Evolutionary conservation across 306 rosid genomes (phyloP), one percentile per base, ranked within the genome.

Genomic region (Cucumis hystrix): DNA sequence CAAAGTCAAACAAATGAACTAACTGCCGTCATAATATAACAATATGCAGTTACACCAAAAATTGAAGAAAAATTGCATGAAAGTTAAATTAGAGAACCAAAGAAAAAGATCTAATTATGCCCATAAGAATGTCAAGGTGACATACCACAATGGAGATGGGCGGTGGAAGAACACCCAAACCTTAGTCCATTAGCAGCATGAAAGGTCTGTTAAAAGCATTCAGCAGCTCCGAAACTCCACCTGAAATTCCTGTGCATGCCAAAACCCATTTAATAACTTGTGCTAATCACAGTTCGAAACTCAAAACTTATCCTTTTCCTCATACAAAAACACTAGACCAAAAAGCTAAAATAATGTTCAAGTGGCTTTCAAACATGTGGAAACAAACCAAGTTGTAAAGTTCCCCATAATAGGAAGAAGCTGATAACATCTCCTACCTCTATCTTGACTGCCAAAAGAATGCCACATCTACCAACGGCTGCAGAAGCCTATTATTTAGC

Each of bases 181-280:
- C 77, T 58, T 33, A 40, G 67, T 39, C 78, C 67, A 7, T 57
- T 70, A 74, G 64, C 52, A 55, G 78, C 66, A 47, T 72, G 45
- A 74, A 74, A 56, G 52, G 56, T 33, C 37, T 74, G 41, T 55
- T 74, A n/a, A 55, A 74, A 8, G 83, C 62, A 41, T 17, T 58
- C 40, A 58, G 75, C 76, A 41, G 77, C 55, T 69, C 64, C 78
- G n/a, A 30, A 30, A 18, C 77, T 73, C 65, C 74, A 56, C 55
- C 56, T 62, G 33, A 63, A 61, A 21, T 61, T 37, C 74, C 70
- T 37, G 45, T 74, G 21, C 79, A 37, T 20, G 66, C 35, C 49
- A 43, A 75, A 75, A 75, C 39, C 37, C 68, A 75, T 75, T 75
- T 37, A 75, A 75, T 33, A 75, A 18, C 64, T 75, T 57, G 33